Evolutionary conservation across 2,329 filamentous ascomycete genomes (phyloP), one percentile per base, ranked within the genome.

Genomic region (Cladosporium austrohemisphaericum): DNA sequence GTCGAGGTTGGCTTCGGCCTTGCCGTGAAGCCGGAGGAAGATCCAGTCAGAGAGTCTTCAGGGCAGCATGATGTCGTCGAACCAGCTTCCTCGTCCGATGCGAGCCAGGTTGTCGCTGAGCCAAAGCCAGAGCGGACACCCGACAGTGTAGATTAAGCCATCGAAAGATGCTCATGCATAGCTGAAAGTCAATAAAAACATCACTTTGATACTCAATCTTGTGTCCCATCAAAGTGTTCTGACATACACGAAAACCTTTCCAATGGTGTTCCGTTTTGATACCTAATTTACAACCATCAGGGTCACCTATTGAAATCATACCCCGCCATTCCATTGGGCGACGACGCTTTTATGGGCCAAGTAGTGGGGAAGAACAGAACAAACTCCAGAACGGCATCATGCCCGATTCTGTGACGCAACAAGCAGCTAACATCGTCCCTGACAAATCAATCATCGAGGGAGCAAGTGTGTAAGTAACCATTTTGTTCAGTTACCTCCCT

Each of bases 101-200:
- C 20, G 5, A 23, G 28, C 13, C 26, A 23, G 19, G 41, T 23
- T 7, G 41, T 44, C 3, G 19, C 25, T 5, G 22, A 40, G 8
- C 8, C 37, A 3, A 28, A 10, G 4, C 3, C 37, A 28, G 14
- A 25, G 10, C 4, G 7, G 6, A 16, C 37, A 23, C 23, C 37
- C 7, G 37, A 28, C 20, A 40, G n/a, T 40, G 37, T 40, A 40
- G n/a, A 40, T n/a, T n/a, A n/a, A n/a, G n/a, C n/a, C n/a, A n/a
- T n/a, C n/a, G n/a, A n/a, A n/a, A n/a, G n/a, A n/a, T n/a, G n/a
- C n/a, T n/a, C n/a, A n/a, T n/a, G n/a, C n/a, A n/a, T n/a, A n/a
- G n/a, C n/a, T n/a, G n/a, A n/a, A n/a, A n/a, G n/a, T n/a, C n/a
- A n/a, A n/a, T n/a, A n/a, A n/a, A n/a, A n/a, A n/a, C n/a, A n/a